These are phyloP conservation scores for Aspergillus carlsbadensis DNA, from an alignment of 495 filamentous ascomycete genomes.

Conservation along the genomic window DNA sequence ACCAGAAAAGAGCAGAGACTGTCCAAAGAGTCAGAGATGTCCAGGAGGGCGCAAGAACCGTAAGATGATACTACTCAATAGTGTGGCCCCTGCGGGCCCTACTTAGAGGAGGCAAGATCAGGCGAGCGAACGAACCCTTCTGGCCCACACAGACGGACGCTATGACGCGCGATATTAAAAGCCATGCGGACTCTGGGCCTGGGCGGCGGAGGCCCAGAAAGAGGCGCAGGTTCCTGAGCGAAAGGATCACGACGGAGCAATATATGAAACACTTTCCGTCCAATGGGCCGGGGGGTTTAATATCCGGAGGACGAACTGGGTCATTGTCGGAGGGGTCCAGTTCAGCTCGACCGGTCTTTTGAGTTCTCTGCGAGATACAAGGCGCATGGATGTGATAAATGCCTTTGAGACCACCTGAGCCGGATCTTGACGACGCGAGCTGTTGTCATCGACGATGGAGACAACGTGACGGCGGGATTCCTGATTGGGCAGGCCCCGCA, in stretches of 20 bases:
- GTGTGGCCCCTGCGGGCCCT: background rate
- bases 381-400: too few relatives aligned
- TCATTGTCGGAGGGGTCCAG: background rate
- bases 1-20: background rate
- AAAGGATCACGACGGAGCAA: slow-evolving; percentile 9
- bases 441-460: too few relatives aligned
- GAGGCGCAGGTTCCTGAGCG: slow-evolving; percentile 12
- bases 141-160: background rate
- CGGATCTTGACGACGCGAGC: too few relatives aligned
- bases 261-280: slow-evolving; percentile 18
- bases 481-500: background rate
- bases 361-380: too few relatives aligned
- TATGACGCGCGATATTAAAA: background rate
- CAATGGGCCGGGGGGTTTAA: slow-evolving; percentile 11
- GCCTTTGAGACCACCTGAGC: too few relatives aligned
- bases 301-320: slow-evolving; percentile 4
- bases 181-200: background rate
- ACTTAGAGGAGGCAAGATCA: background rate
- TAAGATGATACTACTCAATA: background rate
- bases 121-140: background rate
- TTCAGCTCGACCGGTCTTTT: background rate
- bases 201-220: background rate
- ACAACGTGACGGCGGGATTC: background rate
- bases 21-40: background rate
- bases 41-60: background rate